Evolutionary conservation across 805 yeast genomes (phyloP).

Genomic region (Yueomyces sp.): DNA sequence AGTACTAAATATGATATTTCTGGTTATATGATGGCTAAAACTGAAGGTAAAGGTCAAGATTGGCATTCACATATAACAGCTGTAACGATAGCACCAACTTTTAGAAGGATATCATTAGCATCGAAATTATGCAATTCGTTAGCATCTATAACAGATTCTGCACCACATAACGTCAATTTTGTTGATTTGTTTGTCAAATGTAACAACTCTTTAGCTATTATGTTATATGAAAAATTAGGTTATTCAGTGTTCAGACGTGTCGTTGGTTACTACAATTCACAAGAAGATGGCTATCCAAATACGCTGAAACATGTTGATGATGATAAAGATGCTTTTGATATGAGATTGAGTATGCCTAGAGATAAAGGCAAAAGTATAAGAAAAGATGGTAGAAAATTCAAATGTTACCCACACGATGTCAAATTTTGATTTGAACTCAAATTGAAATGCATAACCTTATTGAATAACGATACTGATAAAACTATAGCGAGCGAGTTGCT

Average conservation of each 20-base stretch:
- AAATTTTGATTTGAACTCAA: conserved; percentile 28
- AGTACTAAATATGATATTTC: conserved; percentile 20
- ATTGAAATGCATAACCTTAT: too few relatives aligned
- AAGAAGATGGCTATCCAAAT: conserved; percentile 30
- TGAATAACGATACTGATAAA: too few relatives aligned
- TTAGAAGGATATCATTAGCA: conserved; percentile 78
- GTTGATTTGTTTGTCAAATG: conserved; percentile 87
- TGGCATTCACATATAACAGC: conserved; percentile 98
- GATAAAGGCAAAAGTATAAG: conserved; percentile 43
- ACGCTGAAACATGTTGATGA: conserved; percentile 39
- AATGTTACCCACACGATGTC: conserved; percentile 56
- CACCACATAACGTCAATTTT: conserved; percentile 71
- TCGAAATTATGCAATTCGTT: conserved; percentile 61
- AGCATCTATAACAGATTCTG: conserved; percentile 59
- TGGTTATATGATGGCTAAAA: conserved; percentile 91
- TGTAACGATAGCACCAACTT: conserved; percentile 74
- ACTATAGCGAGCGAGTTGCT: too few relatives aligned
- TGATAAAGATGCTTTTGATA: conserved; percentile 75
- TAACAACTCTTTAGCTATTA: conserved; percentile 66
- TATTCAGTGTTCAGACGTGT: conserved; percentile 79
- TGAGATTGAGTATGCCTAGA: conserved; percentile 53
- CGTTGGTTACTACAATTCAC: conserved; percentile 67
- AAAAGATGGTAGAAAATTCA: conserved; percentile 43
- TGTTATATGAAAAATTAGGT: conserved; percentile 75
- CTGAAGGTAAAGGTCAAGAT: conserved; percentile 72